Evolutionary conservation across 495 filamentous ascomycete genomes (phyloP).

Genomic region (Aspergillus haitiensis): DNA sequence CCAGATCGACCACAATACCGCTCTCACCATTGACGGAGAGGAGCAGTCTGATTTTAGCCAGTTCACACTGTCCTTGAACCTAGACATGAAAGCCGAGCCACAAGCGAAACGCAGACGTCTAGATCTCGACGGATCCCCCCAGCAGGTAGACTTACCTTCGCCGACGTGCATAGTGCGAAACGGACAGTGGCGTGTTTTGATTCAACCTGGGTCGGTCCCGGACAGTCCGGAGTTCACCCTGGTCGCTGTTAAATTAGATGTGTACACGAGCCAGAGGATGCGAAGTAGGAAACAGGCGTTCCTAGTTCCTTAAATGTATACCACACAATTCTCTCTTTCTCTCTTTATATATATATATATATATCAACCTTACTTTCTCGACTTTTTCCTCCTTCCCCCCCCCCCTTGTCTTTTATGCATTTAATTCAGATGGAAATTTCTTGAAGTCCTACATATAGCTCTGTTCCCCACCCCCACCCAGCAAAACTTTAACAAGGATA

Average conservation of each 20-base stretch:
- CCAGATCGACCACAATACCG: conserved; percentile 63
- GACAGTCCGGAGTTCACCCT: conserved; percentile 60
- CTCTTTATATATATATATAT: too few relatives aligned
- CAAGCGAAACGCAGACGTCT: conserved; percentile 52
- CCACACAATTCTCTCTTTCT: background rate
- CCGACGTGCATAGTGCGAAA: conserved; percentile 66
- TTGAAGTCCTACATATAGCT: too few relatives aligned
- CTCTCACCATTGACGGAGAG: conserved; percentile 69
- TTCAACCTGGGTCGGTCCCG: conserved; percentile 53
- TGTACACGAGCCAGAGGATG: conserved; percentile 62
- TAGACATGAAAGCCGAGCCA: conserved; percentile 23
- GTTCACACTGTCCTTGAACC: background rate
- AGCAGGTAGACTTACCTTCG: conserved; percentile 33
- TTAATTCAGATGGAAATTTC: too few relatives aligned
- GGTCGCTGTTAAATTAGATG: conserved; percentile 78
- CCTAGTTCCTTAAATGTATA: conserved; percentile 38
- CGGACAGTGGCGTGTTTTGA: conserved; percentile 78
- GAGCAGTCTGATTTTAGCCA: conserved; percentile 10
- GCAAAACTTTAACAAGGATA: too few relatives aligned
- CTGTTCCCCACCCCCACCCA: too few relatives aligned
- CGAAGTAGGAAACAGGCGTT: conserved; percentile 72
- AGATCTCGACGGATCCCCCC: conserved; percentile 25
- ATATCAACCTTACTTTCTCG: too few relatives aligned
- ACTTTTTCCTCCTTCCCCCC: too few relatives aligned
- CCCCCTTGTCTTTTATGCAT: too few relatives aligned